phyloP scores from a whole-genome alignment of 2,329 filamentous ascomycete species.

The Arthrobotrys conoides region DNA sequence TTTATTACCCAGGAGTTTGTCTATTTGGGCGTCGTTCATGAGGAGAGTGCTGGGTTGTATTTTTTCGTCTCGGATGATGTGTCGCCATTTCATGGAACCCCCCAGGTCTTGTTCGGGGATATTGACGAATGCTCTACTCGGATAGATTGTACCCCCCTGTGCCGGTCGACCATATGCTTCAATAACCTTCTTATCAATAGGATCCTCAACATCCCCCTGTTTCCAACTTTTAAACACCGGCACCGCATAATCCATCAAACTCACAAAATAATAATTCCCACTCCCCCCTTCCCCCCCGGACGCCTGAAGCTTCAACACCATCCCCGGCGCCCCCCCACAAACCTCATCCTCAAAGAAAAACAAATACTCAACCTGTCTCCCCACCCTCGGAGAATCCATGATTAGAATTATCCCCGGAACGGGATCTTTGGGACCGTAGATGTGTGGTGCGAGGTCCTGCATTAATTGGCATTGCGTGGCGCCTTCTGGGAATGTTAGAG shows the following conservation, averaged over 20 bases:
- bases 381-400: neutral
- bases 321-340: neutral
- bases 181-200: neutral
- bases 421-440: constrained; percentile 8
- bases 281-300: neutral
- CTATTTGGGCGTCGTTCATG: neutral
- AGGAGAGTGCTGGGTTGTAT: neutral
- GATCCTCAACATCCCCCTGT: neutral
- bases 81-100: constrained; percentile 10
- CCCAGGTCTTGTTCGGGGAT: neutral
- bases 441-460: neutral
- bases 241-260: constrained; percentile 17
- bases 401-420: constrained; percentile 34
- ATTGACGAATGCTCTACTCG: constrained; percentile 3
- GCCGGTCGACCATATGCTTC: neutral
- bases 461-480: constrained; percentile 13
- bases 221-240: constrained; percentile 16
- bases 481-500: neutral
- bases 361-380: constrained; percentile 6
- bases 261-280: constrained; percentile 16
- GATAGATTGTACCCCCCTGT: neutral
- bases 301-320: constrained; percentile 19
- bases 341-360: constrained; percentile 23
- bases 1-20: neutral
- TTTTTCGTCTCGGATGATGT: neutral